Evolutionary conservation across 805 yeast genomes (phyloP), one percentile per base, ranked within the genome.

Genomic region (Pichia membranifaciens): DNA sequence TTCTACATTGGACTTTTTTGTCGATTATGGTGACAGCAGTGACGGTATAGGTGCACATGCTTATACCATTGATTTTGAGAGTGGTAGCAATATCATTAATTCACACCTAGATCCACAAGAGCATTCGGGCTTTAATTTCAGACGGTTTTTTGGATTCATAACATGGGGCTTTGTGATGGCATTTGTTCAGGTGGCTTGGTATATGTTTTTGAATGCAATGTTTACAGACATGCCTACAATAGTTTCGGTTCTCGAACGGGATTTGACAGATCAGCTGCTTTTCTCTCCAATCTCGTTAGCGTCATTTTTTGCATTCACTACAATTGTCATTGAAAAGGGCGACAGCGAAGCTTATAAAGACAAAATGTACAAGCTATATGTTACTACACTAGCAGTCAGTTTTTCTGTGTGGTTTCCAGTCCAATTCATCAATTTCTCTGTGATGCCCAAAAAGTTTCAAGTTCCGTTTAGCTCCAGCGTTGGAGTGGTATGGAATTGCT

Each of bases 401-500:
- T 82, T 78, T 60, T 68, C 82, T 49, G 77, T 86, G n/a, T 86
- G 95, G 95, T 86, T 87, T 45, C 78, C 86, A 9, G 89, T 84
- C 18, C 95, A 86, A 57, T 81, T 86, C 52, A 69, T 85, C 53
- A 86, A 86, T 57, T 86, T 86, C 55, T 69, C 82, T 46, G 59
- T 83, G 2, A 76, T 86, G 65, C 91, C 91, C 1, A 72, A 79
- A 50, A 73, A 73, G 50, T 76, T 81, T 55, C 98, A 91, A 65
- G 95, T 91, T 5, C 96, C 97, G 0, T 91, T 93, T 62, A 82
- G 95, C 47, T 84, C 93, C 8, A 86, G 67, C 17, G 71, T 93
- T 5, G 91, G 96, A 25, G 95, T 91, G 17, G 68, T 91, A 33
- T 91, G 99, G 98, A 91, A 93, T 61, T 89, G 96, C 45, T 90